These are phyloP conservation scores for Tilletia walkeri DNA, from an alignment of 1,284 basidiomycete species.

Conservation along the genomic window DNA sequence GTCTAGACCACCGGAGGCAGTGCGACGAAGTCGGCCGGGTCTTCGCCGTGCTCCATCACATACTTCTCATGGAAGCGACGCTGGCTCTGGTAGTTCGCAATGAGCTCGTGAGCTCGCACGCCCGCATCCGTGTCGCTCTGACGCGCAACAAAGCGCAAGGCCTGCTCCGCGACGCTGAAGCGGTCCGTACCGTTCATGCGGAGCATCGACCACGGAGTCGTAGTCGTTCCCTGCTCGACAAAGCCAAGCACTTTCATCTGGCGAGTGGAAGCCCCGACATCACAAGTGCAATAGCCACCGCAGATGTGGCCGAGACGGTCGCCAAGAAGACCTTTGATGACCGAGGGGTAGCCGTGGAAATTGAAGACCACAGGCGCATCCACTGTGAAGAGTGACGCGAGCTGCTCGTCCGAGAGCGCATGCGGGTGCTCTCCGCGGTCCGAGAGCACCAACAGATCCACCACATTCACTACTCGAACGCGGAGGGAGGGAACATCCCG, in stretches of 20 bases:
- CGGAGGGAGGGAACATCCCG: slow-evolving; percentile 53
- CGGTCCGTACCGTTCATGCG: slow-evolving; percentile 58
- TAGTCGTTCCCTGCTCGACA: slow-evolving; percentile 60
- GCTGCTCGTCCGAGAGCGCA: slow-evolving; percentile 67
- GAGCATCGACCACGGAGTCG: slow-evolving; percentile 60
- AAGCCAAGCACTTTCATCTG: slow-evolving; percentile 58
- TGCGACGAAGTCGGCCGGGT: slow-evolving; percentile 16
- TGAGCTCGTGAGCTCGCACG: background rate
- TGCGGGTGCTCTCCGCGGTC: slow-evolving; percentile 73
- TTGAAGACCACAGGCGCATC: slow-evolving; percentile 65
- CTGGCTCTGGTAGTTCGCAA: slow-evolving; percentile 1
- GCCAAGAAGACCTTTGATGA: slow-evolving; percentile 32
- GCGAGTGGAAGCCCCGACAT: slow-evolving; percentile 31
- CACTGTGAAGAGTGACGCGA: slow-evolving; percentile 51
- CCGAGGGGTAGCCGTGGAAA: slow-evolving; percentile 66
- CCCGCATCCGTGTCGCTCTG: background rate
- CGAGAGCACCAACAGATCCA: slow-evolving; percentile 72
- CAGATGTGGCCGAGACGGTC: slow-evolving; percentile 29
- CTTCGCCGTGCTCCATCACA: slow-evolving; percentile 8
- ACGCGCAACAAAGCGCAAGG: slow-evolving; percentile 48
- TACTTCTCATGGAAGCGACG: slow-evolving; percentile 15
- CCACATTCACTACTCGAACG: slow-evolving; percentile 52
- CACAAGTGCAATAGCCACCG: background rate
- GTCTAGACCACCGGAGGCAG: background rate
- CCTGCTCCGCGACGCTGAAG: slow-evolving; percentile 58